Base-by-base conservation (phyloP, 2,329 filamentous ascomycete genomes). In the Beauveria brongniartii region DNA sequence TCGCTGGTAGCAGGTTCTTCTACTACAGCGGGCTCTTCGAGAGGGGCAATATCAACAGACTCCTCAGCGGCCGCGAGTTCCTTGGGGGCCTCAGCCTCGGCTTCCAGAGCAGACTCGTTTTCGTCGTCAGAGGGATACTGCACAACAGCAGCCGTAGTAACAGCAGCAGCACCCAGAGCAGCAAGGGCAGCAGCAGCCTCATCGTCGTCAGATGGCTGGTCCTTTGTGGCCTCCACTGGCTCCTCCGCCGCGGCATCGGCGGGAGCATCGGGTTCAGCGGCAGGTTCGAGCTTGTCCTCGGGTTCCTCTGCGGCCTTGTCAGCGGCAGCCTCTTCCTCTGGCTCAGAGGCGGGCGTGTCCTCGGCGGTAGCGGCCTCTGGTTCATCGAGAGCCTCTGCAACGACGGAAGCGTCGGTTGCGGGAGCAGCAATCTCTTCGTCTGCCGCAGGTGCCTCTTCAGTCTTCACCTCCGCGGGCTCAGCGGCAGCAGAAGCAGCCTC, bases 1-100 rank as follows among this genome's bases (percentile, higher is more conserved):
- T 54, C 48, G 9, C 6, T 20, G 8, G 22, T 18, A 14, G 69
- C 61, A 52, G 58, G 37, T 22, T 60, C 51, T 4, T 34, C 24
- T 7, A 16, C 22, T 7, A 28, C n/a, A 20, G n/a, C n/a, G 5
- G 22, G 2, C 3, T 7, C 30, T 37, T 14, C 34, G 12, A 37
- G 34, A 40, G 34, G 24, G 3, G 22, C 55, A 8, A 44, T 22
- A 14, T 48, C 59, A 28, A 37, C 34, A 18, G 46, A n/a, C 41
- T 46, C 34, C 3, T 56, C 41, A 9, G 54, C n/a, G 9, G 20
- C 16, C 8, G 24, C 10, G 5, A 12, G 3, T 20, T 46, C 28
- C 3, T 6, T 18, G 16, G 52, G 7, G 5, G 24, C 10, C 24
- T 22, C 20, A 12, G 3, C 6, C 24, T 22, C 46, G 3, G 10